Base-by-base conservation (phyloP, 306 rosid species). In the Ochetophila trinervis region DNA sequence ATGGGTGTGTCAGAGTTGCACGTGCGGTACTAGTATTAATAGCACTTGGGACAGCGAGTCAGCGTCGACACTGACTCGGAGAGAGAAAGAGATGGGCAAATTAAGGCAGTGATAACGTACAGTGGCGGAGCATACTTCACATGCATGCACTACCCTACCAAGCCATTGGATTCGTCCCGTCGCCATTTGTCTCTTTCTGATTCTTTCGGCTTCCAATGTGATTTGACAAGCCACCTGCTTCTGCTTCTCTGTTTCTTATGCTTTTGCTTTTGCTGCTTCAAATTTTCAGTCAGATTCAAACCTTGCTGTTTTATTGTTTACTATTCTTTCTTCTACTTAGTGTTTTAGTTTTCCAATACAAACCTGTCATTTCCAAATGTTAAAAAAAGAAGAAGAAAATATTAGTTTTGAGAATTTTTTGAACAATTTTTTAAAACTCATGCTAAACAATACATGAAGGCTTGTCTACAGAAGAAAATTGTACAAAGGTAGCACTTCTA, bases 1-100 rank as follows among this genome's bases (percentile, higher is more conserved):
- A 70, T 70, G 83, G 72, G 60, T 66, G 37, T 45, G 60, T 65
- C 70, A 53, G 74, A 55, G 10, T 1, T 50, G 79, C 83, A 78
- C 83, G 83, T 78, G 79, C 32, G 67, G 56, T 17, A 8, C 27
- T 27, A 19, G 22, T 55, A 23, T 24, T 36, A 22, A 21, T 14
- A 6, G 1, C 7, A 57, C 1, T 69, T 7, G 23, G 36, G 69
- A 27, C 63, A 42, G 55, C 35, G 63, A 23, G 18, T 51, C 62
- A 21, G 52, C 22, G 32, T 27, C 32, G 67, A 52, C 65, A 47
- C 59, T 40, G 78, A 63, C 75, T n/a, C n/a, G 9, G 17, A 52
- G 16, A 17, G 34, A 63, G 50, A 12, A 4, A 48, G 17, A 9
- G 54, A 20, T 6, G 34, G 35, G 3, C 42, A 18, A 24, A 47